Base-by-base conservation (phyloP, 169 alveolate species). In the Plasmodium chabaudi region DNA sequence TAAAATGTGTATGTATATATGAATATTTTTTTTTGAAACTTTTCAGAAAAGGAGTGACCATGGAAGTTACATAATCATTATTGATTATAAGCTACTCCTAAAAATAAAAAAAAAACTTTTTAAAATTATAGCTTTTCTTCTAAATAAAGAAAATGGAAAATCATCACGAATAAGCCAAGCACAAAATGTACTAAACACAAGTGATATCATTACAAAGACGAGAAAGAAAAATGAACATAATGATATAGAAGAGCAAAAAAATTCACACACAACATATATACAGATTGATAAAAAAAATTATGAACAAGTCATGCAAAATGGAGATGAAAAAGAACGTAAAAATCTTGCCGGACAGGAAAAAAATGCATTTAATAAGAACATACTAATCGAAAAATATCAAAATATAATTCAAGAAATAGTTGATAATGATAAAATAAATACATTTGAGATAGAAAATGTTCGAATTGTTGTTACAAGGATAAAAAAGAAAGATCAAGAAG, bases 381-480 rank as follows among this genome's bases (percentile, higher is more conserved):
- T 25, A 21, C 12, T 25, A 13, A 12, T 21, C 1, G 69, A 51
- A 71, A 71, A 71, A 9, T 71, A 23, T 17, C 19, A 71, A 49
- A 39, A 51, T 12, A 25, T 59, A 56, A 55, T 71, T 60, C 5
- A 25, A 19, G 68, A 42, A 1, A 53, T 25, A 51, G 1, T 10
- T 71, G 9, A 7, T 42, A 34, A 5, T 1, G 49, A 15, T 6
- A 39, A 51, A 19, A 34, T 25, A 12, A 21, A 15, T 49, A 9
- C 46, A 71, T 59, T 23, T 25, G 51, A 53, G 53, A 51, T 53
- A 49, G 15, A 13, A 12, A 53, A 51, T 12, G 46, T 42, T 60
- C 15, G 49, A 71, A 17, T 71, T 34, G 53, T 71, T 17, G 42
- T 71, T 53, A 25, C 19, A 49, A 71, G 53, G 13, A 5, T 53